Percentiles rank a stretch among this genome's conserved stretches.
Evolutionary conservation across 176 grass and related monocot genomes (phyloP).

Genomic region (Elymus sibiricus): DNA sequence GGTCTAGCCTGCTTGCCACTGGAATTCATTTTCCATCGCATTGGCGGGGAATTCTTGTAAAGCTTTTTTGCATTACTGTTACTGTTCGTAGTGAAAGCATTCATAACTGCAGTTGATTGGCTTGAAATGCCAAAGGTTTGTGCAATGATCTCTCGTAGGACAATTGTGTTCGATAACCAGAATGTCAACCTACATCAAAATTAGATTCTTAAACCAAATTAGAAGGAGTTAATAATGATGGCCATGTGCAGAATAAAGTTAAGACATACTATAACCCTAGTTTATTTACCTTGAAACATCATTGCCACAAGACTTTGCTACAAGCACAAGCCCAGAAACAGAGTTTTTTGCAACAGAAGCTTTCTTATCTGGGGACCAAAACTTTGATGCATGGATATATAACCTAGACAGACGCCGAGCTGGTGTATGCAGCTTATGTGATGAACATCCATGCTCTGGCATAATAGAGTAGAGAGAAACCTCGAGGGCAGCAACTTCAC

Average conservation of each 20-base stretch:
- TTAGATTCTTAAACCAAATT: constrained; percentile 18
- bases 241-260: constrained; percentile 2
- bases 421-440: constrained; percentile 82
- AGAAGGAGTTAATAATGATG: constrained; percentile 5
- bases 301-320: constrained; percentile 79
- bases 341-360: constrained; percentile 63
- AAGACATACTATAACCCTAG: neutral
- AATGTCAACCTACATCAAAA: constrained; percentile 80
- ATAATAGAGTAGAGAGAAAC: constrained; percentile 74
- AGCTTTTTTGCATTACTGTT: constrained; percentile 30
- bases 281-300: constrained; percentile 86
- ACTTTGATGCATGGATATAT: constrained; percentile 80
- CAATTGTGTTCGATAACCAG: constrained; percentile 88
- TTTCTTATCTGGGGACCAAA: constrained; percentile 65
- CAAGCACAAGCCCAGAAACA: constrained; percentile 72
- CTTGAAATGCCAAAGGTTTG: constrained; percentile 53
- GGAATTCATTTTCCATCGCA: constrained; percentile 44
- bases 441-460: constrained; percentile 81
- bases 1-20: constrained; percentile 40
- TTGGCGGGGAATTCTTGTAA: constrained; percentile 15
- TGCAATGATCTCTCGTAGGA: constrained; percentile 79
- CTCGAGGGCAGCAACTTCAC: constrained; percentile 87
- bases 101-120: constrained; percentile 37
- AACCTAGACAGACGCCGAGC: constrained; percentile 76
- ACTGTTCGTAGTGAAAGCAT: constrained; percentile 27